Conservation (phyloP, 768 basidiomycete genomes). For the Neoboletus magnificus region DNA sequence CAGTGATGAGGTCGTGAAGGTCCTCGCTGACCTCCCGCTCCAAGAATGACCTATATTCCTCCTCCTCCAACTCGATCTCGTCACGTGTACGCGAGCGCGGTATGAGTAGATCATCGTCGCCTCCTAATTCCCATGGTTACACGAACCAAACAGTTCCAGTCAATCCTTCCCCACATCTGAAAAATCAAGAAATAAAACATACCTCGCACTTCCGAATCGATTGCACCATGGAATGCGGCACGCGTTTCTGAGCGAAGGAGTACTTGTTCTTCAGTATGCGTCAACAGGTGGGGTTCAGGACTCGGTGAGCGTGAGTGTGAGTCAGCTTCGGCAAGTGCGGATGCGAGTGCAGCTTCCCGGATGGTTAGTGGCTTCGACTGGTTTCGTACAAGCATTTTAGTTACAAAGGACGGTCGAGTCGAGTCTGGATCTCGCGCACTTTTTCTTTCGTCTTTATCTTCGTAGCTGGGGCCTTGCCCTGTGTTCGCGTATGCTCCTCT, state of each 20-base stretch:
- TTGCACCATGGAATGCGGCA: conserved; percentile 66
- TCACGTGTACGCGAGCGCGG: conserved; percentile 76
- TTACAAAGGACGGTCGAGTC: not conserved
- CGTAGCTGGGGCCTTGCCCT: conserved; percentile 22
- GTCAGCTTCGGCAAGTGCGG: conserved; percentile 46
- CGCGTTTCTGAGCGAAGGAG: conserved; percentile 79
- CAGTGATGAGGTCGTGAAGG: conserved; percentile 61
- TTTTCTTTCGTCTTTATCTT: conserved; percentile 46
- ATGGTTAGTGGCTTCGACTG: conserved; percentile 73
- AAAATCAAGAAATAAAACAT: not conserved
- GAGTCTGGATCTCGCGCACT: conserved; percentile 31
- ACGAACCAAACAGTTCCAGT: not conserved
- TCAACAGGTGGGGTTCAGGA: conserved; percentile 47
- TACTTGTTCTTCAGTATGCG: conserved; percentile 77
- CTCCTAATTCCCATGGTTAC: conserved; percentile 31
- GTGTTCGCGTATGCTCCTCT: conserved; percentile 64
- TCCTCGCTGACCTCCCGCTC: conserved; percentile 79
- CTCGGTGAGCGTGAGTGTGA: conserved; percentile 58
- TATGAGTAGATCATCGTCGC: conserved; percentile 66
- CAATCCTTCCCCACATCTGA: not conserved
- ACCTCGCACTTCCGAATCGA: conserved; percentile 17
- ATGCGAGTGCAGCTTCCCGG: conserved; percentile 67
- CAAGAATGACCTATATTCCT: conserved; percentile 81
- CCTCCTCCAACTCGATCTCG: conserved; percentile 73
- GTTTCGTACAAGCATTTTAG: not conserved